Percentiles rank a stretch among this genome's conserved stretches.
phyloP scores from a whole-genome alignment of 345 rosid species.

The Populus simonii region DNA sequence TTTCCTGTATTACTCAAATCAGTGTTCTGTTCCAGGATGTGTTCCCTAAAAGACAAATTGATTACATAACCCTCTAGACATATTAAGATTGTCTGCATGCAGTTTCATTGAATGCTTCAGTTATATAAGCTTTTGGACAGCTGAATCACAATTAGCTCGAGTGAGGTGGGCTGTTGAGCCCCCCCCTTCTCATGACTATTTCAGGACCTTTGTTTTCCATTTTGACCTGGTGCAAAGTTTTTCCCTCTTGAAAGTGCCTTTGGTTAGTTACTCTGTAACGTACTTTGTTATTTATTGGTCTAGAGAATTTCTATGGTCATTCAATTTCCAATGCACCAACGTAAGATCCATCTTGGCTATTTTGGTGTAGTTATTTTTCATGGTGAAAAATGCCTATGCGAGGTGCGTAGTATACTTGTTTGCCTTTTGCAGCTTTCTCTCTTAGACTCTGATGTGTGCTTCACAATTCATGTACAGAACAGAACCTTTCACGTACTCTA shows the following conservation, averaged over 20 bases:
- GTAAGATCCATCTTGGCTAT: background rate
- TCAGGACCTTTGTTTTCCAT: background rate
- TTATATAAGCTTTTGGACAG: background rate
- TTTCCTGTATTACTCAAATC: constrained; percentile 17
- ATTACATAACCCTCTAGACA: constrained; percentile 7
- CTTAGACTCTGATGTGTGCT: background rate
- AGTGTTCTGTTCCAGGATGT: constrained; percentile 35
- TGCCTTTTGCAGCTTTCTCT: background rate
- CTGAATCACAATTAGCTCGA: constrained; percentile 1
- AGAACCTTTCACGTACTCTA: background rate
- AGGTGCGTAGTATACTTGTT: background rate
- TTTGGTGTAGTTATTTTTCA: background rate
- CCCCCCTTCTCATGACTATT: background rate
- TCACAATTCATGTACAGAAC: background rate
- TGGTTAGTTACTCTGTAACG: background rate
- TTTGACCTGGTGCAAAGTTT: background rate
- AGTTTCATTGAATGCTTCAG: background rate
- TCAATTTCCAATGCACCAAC: background rate
- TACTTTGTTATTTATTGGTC: background rate
- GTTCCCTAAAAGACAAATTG: constrained; percentile 38
- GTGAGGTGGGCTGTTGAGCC: background rate
- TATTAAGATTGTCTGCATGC: background rate
- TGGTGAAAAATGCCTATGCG: background rate
- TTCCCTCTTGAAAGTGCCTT: background rate
- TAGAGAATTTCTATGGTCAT: background rate